Evolutionary conservation across 345 rosid species (phyloP).

Genomic region (Dipteronia sinensis): DNA sequence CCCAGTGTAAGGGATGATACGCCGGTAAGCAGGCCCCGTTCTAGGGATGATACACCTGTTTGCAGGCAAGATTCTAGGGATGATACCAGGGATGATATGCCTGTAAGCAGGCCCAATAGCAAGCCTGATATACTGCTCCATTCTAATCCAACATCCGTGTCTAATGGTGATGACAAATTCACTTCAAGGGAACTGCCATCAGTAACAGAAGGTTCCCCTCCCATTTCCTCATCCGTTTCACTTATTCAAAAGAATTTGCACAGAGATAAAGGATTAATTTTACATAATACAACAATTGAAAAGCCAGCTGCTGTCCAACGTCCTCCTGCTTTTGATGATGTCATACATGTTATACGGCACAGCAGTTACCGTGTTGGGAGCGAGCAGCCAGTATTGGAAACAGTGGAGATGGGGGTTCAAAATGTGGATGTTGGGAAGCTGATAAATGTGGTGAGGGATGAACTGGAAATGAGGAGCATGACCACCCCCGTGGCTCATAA

Average conservation of each 20-base stretch:
- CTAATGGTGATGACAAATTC: conserved; percentile 65
- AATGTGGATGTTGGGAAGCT: conserved; percentile 75
- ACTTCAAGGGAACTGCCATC: conserved; percentile 67
- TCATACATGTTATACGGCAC: conserved; percentile 87
- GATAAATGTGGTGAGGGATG: conserved; percentile 74
- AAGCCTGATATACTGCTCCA: conserved; percentile 34
- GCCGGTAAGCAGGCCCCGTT: conserved; percentile 18
- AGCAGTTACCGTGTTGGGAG: conserved; percentile 87
- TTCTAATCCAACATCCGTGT: conserved; percentile 37
- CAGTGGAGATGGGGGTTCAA: conserved; percentile 75
- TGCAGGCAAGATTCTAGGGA: conserved; percentile 24
- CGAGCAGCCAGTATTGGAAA: conserved; percentile 84
- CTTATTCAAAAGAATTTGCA: conserved; percentile 41
- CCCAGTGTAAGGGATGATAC: conserved; percentile 23
- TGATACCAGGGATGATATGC: conserved; percentile 5
- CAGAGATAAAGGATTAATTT: conserved; percentile 40
- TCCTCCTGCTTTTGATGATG: conserved; percentile 74
- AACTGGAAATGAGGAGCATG: conserved; percentile 58
- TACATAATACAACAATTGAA: conserved; percentile 43
- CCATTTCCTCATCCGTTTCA: conserved; percentile 34
- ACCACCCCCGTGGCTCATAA: conserved; percentile 30
- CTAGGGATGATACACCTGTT: conserved; percentile 17
- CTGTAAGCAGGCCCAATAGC: conserved; percentile 20
- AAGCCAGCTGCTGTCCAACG: conserved; percentile 44
- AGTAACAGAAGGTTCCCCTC: conserved; percentile 40